A percentile compares a stretch with the other conserved stretches of the same genome.
phyloP scores from a whole-genome alignment of 768 basidiomycete genomes.

The Phallus indusiatus region DNA sequence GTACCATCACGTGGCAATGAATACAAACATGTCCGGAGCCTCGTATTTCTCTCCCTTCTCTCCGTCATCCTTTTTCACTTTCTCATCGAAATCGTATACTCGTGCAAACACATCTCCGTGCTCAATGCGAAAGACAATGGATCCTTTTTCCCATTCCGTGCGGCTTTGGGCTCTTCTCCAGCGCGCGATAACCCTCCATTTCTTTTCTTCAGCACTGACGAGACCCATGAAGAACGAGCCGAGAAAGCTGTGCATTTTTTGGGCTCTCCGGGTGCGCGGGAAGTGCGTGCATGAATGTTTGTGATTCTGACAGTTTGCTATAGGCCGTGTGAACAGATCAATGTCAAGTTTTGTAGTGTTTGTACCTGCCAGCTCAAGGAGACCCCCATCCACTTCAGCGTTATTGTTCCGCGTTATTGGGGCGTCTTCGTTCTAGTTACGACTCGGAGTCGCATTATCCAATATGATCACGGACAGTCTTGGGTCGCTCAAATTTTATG shows the following conservation, averaged over 20 bases:
- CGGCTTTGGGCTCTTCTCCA: constrained; percentile 35
- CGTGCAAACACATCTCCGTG: constrained; percentile 86
- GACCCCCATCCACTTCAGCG: too few species aligned
- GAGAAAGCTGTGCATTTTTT: constrained; percentile 78
- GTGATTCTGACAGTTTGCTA: too few species aligned
- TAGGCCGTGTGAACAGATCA: too few species aligned
- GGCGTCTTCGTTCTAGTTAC: too few species aligned
- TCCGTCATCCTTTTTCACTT: too few species aligned
- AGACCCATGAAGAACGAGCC: constrained; percentile 77
- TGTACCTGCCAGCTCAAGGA: too few species aligned
- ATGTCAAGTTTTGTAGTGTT: too few species aligned
- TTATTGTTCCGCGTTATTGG: too few species aligned
- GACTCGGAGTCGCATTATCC: too few species aligned
- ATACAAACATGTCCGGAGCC: neutral
- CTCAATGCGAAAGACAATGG: constrained; percentile 67
- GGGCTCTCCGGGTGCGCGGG: constrained; percentile 89
- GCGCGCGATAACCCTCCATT: constrained; percentile 37
- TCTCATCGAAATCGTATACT: constrained; percentile 35
- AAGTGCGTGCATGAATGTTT: constrained; percentile 84
- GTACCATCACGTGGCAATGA: neutral
- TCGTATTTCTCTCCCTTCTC: neutral
- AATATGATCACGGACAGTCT: too few species aligned
- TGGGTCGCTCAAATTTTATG: too few species aligned
- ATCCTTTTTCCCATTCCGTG: constrained; percentile 44
- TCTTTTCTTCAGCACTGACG: constrained; percentile 72